A percentile compares a stretch with the other conserved stretches of the same genome.
These are phyloP conservation scores for Euphorbia tirucalli DNA, from an alignment of 345 rosid genomes.

Conservation along the genomic window DNA sequence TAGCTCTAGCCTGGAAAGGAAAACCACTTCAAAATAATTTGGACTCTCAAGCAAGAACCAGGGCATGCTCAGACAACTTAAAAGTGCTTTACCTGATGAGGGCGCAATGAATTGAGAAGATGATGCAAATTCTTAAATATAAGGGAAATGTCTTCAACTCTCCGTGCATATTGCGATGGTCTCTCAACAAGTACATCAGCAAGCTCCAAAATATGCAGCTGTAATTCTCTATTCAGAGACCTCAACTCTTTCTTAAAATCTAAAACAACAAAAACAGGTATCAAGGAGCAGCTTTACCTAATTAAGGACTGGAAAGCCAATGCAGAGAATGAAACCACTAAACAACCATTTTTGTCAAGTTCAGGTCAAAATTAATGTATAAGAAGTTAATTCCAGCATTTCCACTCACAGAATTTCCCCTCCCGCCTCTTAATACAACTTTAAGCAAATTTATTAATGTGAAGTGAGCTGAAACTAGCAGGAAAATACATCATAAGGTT, in stretches of 20 bases:
- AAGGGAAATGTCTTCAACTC: slow-evolving; percentile 85
- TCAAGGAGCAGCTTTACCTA: background rate
- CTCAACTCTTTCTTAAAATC: slow-evolving; percentile 86
- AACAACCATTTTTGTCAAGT: background rate
- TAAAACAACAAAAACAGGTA: slow-evolving; percentile 16
- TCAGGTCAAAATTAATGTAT: too few relatives aligned
- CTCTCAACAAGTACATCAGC: slow-evolving; percentile 95
- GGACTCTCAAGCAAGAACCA: slow-evolving; percentile 6
- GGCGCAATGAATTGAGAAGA: slow-evolving; percentile 89
- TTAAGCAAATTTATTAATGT: background rate
- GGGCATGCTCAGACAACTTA: background rate
- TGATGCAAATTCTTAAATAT: slow-evolving; percentile 94
- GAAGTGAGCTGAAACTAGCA: background rate
- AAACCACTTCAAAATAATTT: background rate
- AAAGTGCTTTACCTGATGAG: slow-evolving; percentile 67
- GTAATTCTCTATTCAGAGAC: slow-evolving; percentile 76
- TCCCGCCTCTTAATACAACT: background rate
- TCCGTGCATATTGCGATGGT: slow-evolving; percentile 93
- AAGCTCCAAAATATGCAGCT: slow-evolving; percentile 85
- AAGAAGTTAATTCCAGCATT: background rate
- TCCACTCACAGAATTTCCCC: background rate
- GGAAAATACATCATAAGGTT: background rate
- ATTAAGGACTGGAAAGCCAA: background rate
- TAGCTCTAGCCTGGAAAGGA: slow-evolving; percentile 74
- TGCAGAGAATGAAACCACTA: background rate